These are phyloP conservation scores for Vigna trinervia DNA, from an alignment of 306 rosid species.

Conservation along the genomic window DNA sequence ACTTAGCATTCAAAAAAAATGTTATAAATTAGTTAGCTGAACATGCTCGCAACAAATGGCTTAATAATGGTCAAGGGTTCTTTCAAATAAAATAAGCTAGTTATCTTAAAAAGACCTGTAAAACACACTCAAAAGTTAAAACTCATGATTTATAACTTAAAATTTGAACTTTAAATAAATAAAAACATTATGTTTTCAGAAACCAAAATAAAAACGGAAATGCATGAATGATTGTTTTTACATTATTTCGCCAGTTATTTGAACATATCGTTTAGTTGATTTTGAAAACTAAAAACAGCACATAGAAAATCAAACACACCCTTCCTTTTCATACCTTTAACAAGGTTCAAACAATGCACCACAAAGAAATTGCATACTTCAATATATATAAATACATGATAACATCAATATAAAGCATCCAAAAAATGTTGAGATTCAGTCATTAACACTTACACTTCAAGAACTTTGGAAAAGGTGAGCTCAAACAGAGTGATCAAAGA, in stretches of 20 bases:
- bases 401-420: neutral
- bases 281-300: neutral
- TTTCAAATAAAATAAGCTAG: too few relatives aligned
- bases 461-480: constrained; percentile 88
- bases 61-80: too few relatives aligned
- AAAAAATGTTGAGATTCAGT: neutral
- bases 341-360: neutral
- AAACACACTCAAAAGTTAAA: too few relatives aligned
- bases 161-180: too few relatives aligned
- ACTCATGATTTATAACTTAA: too few relatives aligned
- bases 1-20: too few relatives aligned
- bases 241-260: neutral
- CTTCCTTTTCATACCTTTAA: neutral
- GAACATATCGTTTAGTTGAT: neutral
- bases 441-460: constrained; percentile 67
- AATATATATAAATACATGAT: neutral
- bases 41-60: too few relatives aligned
- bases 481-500: constrained; percentile 87
- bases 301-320: neutral
- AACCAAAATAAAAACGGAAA: neutral
- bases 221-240: neutral
- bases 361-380: constrained; percentile 1
- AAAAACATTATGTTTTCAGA: neutral
- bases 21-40: too few relatives aligned
- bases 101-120: too few relatives aligned